phyloP scores from a whole-genome alignment of 192 early-diverging fungal genomes.

The Coemansia sp. region DNA sequence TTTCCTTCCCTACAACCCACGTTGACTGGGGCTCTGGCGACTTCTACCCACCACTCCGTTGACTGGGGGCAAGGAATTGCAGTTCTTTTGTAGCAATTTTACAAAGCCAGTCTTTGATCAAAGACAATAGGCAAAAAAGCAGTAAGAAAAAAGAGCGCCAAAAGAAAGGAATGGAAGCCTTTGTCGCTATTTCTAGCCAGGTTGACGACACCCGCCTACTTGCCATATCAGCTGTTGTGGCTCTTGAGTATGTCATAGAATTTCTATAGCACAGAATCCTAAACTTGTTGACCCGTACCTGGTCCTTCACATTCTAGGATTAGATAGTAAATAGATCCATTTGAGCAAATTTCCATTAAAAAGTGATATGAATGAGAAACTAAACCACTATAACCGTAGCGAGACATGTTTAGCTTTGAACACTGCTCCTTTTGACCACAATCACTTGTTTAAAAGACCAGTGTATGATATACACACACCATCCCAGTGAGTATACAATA shows the following conservation, averaged over 20 bases:
- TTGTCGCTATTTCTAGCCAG: too few species aligned
- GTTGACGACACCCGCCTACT: too few species aligned
- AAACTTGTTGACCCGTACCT: too few species aligned
- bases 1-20: not conserved
- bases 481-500: not conserved
- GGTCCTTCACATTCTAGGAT: too few species aligned
- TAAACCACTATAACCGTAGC: not conserved
- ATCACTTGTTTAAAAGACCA: not conserved
- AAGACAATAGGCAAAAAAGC: not conserved
- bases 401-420: not conserved
- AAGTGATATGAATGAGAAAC: not conserved
- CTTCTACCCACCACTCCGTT: not conserved
- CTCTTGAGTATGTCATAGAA: too few species aligned
- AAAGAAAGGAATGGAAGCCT: too few species aligned
- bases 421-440: not conserved
- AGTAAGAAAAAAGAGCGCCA: not conserved
- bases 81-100: not conserved
- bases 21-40: not conserved
- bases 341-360: not conserved
- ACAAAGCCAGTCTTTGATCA: not conserved
- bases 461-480: not conserved
- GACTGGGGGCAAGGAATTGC: not conserved
- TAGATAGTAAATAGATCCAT: too few species aligned
- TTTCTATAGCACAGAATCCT: too few species aligned
- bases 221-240: too few species aligned